phyloP scores from a whole-genome alignment of 352 stramenopile species.

The Pythium coloratum region DNA sequence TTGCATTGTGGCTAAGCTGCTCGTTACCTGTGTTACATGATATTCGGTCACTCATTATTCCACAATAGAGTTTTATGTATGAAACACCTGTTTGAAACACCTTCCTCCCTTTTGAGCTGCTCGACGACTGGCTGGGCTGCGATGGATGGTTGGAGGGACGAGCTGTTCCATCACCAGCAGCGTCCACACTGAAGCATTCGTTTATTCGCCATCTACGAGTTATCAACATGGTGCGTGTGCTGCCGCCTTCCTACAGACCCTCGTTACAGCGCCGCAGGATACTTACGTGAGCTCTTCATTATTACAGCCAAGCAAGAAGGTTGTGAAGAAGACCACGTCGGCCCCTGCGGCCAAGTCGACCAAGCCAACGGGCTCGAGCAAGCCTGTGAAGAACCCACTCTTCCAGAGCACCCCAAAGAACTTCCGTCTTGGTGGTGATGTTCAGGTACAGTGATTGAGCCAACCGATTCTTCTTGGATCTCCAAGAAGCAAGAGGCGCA shows the following conservation, averaged over 20 bases:
- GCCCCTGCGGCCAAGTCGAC: conserved; percentile 68
- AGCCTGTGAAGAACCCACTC: conserved; percentile 91
- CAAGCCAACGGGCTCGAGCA: conserved; percentile 60
- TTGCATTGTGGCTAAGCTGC: no score
- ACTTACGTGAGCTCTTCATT: not conserved
- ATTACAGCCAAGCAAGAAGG: conserved; percentile 78
- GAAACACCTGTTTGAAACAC: not conserved
- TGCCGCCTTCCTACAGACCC: not conserved
- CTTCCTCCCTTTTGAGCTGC: not conserved
- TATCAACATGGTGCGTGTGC: conserved; percentile 51
- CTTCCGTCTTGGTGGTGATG: conserved; percentile 95
- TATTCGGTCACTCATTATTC: not conserved
- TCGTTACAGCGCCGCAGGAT: not conserved
- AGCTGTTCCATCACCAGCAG: not conserved
- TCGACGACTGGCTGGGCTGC: conserved; percentile 6
- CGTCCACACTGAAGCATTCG: conserved; percentile 36
- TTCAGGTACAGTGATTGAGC: conserved; percentile 86
- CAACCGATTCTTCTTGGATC: conserved; percentile 10
- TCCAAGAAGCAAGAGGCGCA: conserved; percentile 4
- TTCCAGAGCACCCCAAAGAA: conserved; percentile 94
- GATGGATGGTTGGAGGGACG: conserved; percentile 9
- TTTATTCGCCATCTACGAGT: conserved; percentile 88
- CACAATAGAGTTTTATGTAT: not conserved
- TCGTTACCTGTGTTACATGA: not conserved
- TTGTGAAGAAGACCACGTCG: conserved; percentile 73